A percentile compares a stretch with the other conserved stretches of the same genome.
Evolutionary conservation across 2,329 filamentous ascomycete species (phyloP).

Genomic region (Lachnellula suecica): DNA sequence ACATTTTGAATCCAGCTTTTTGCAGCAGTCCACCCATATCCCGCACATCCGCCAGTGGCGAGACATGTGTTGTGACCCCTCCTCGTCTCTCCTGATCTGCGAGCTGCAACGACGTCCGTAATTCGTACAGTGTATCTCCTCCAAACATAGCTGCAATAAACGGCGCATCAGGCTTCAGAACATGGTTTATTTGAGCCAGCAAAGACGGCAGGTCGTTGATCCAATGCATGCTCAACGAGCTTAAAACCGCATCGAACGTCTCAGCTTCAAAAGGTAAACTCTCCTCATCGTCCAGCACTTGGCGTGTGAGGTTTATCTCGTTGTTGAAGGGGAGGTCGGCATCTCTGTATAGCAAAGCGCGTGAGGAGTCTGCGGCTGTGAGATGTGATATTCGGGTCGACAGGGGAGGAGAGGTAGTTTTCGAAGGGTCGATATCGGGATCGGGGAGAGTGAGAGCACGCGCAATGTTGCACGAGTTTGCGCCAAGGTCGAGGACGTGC

Average conservation of each 20-base stretch:
- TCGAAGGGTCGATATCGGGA: constrained; percentile 57
- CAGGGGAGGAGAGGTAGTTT: constrained; percentile 61
- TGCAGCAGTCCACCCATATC: constrained; percentile 88
- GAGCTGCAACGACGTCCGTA: constrained; percentile 89
- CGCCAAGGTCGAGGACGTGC: constrained; percentile 85
- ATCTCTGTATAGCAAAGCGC: constrained; percentile 77
- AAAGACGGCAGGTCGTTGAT: constrained; percentile 92
- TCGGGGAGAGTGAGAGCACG: constrained; percentile 73
- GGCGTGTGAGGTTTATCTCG: constrained; percentile 68
- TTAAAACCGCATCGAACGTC: constrained; percentile 87
- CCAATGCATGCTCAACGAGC: constrained; percentile 91
- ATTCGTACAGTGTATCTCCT: constrained; percentile 89
- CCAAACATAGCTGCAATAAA: constrained; percentile 97
- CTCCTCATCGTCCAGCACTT: constrained; percentile 74
- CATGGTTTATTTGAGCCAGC: constrained; percentile 78
- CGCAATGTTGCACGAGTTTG: constrained; percentile 93
- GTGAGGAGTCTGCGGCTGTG: constrained; percentile 79
- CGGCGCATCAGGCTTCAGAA: constrained; percentile 86
- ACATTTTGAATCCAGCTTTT: constrained; percentile 87
- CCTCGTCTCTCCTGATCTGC: constrained; percentile 87
- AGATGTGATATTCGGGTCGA: constrained; percentile 71
- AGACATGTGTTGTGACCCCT: constrained; percentile 89
- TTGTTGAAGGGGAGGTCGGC: constrained; percentile 71
- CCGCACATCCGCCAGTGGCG: constrained; percentile 85
- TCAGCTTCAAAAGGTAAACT: constrained; percentile 72